A percentile compares a stretch with the other conserved stretches of the same genome.
These are phyloP conservation scores for Paecilomyces variotii DNA, from an alignment of 2,329 filamentous ascomycete genomes.

Conservation along the genomic window DNA sequence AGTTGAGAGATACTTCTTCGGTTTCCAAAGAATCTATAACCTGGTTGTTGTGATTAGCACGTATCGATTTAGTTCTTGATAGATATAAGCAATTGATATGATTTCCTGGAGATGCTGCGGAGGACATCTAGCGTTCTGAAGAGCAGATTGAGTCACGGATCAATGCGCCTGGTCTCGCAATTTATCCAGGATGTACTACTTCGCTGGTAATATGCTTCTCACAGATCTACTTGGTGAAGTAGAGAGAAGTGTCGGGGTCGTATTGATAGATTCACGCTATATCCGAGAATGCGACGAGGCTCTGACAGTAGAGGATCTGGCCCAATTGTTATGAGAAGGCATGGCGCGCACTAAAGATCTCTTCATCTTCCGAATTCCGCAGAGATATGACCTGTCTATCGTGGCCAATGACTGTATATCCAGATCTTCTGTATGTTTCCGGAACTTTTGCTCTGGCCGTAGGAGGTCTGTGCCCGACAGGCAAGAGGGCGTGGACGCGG, in stretches of 20 bases:
- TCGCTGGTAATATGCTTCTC: no score
- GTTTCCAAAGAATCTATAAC: not conserved
- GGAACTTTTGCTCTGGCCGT: not conserved
- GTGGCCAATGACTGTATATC: no score
- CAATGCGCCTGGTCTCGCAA: no score
- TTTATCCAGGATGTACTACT: no score
- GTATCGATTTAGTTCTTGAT: not conserved
- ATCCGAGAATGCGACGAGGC: no score
- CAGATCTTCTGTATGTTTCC: not conserved
- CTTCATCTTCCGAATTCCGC: not conserved
- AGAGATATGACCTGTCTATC: no score
- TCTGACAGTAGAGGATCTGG: not conserved
- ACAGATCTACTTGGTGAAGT: no score
- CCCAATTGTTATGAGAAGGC: not conserved
- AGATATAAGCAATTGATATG: not conserved
- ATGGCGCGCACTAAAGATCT: not conserved
- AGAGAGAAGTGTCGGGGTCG: no score
- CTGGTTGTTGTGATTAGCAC: not conserved
- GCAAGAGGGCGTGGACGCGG: not conserved
- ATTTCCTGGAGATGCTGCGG: not conserved
- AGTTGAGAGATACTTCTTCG: conserved; percentile 19
- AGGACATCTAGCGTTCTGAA: no score
- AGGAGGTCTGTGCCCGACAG: not conserved
- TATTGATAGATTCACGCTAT: no score
- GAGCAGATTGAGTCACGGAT: no score